phyloP scores from a whole-genome alignment of 176 grass and related monocot species.

The Typha latifolia region DNA sequence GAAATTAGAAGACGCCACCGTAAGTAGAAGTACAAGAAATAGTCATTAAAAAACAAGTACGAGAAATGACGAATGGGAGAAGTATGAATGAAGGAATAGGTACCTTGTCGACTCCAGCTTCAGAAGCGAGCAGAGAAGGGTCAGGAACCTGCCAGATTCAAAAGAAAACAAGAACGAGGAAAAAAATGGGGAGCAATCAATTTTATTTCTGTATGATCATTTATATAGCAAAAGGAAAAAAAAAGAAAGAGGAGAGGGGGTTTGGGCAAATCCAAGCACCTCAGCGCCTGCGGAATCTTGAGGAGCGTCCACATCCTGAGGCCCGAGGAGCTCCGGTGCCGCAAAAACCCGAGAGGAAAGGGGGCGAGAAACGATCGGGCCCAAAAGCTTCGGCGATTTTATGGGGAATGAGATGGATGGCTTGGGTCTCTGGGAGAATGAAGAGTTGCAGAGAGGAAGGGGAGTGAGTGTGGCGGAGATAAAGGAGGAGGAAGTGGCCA shows the following conservation, averaged over 20 bases:
- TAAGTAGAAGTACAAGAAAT: not conserved
- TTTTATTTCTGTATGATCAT: not conserved
- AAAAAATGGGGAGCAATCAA: not conserved
- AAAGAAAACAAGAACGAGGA: not conserved
- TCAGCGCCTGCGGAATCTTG: not conserved
- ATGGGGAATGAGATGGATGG: not conserved
- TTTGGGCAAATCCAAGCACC: not conserved
- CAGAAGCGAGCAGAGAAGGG: not conserved
- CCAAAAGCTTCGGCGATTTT: not conserved
- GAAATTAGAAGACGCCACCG: not conserved
- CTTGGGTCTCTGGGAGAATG: not conserved
- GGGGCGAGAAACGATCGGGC: not conserved
- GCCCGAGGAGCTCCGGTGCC: not conserved
- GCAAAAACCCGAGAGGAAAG: not conserved
- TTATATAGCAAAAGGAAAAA: not conserved
- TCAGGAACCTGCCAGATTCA: conserved; percentile 1
- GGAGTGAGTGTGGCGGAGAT: not conserved
- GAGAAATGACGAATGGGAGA: not conserved
- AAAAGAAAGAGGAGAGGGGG: not conserved
- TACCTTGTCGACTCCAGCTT: not conserved
- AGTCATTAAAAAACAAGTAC: not conserved
- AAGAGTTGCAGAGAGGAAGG: not conserved
- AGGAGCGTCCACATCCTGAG: not conserved
- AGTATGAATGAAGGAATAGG: no score
- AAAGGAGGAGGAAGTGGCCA: not conserved